Conservation (phyloP, 306 rosid genomes). For the Pachyrhizus erosus region DNA sequence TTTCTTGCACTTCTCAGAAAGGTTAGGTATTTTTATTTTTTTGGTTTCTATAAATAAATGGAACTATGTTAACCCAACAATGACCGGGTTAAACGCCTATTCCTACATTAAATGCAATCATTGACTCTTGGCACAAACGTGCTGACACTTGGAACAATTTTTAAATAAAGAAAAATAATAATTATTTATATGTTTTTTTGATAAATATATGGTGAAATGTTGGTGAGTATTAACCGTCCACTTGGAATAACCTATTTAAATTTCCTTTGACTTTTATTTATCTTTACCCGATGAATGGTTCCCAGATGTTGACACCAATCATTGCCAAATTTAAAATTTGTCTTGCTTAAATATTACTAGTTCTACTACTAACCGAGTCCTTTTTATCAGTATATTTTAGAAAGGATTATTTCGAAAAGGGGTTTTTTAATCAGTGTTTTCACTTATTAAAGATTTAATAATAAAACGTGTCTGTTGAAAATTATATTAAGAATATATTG, state of each 20-base stretch:
- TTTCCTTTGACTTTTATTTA: constrained; percentile 48
- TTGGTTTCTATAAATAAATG: constrained; percentile 3
- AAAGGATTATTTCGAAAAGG: not conserved
- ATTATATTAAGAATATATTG: not conserved
- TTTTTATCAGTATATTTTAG: not conserved
- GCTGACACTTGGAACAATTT: constrained; percentile 27
- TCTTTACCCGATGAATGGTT: constrained; percentile 7
- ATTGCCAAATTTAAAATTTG: constrained; percentile 34
- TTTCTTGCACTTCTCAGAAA: constrained; percentile 45
- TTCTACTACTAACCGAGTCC: not conserved
- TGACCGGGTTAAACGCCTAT: constrained; percentile 42
- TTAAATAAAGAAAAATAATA: constrained; percentile 3
- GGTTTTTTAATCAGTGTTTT: not conserved
- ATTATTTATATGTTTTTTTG: not conserved
- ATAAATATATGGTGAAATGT: constrained; percentile 4
- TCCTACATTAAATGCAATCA: constrained; percentile 46
- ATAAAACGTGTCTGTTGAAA: not conserved
- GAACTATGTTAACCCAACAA: constrained; percentile 52
- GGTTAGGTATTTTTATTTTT: not conserved
- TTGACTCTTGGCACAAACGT: constrained; percentile 45
- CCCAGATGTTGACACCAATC: constrained; percentile 43
- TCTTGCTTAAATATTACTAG: constrained; percentile 16
- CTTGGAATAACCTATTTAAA: constrained; percentile 44
- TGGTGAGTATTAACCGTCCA: constrained; percentile 44
- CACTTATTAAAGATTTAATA: not conserved